These are phyloP conservation scores for Castanea sativa DNA, from an alignment of 306 rosid genomes.

Conservation along the genomic window DNA sequence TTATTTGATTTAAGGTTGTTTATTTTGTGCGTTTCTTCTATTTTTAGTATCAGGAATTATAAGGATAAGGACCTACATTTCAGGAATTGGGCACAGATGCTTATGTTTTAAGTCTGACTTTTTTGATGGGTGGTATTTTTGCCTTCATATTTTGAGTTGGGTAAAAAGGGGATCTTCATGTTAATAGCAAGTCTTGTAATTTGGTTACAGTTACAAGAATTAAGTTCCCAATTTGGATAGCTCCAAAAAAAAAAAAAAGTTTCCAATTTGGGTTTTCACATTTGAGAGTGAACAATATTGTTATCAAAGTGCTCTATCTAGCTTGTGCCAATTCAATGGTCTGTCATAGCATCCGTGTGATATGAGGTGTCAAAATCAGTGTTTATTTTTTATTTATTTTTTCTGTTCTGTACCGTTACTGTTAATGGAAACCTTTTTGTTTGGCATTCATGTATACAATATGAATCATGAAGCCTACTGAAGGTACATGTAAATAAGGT, in stretches of 20 bases:
- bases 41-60: neutral
- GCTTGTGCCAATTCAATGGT: neutral
- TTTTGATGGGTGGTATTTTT: neutral
- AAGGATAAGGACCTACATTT: neutral
- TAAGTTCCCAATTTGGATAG: neutral
- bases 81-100: neutral
- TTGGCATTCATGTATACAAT: neutral
- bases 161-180: neutral
- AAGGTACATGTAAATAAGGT: neutral
- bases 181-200: neutral
- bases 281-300: neutral
- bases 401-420: neutral
- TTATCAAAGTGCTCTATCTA: neutral
- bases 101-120: neutral
- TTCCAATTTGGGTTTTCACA: neutral
- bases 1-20: neutral
- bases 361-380: neutral
- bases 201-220: neutral
- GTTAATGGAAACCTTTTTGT: neutral
- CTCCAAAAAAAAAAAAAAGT: neutral
- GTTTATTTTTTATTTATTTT: neutral
- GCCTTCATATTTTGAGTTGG: neutral
- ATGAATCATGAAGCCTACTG: neutral
- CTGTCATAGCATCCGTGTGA: neutral
- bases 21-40: slow-evolving; percentile 7